Conservation (phyloP, 2,329 filamentous ascomycete genomes). For the Fusarium penzigii region DNA sequence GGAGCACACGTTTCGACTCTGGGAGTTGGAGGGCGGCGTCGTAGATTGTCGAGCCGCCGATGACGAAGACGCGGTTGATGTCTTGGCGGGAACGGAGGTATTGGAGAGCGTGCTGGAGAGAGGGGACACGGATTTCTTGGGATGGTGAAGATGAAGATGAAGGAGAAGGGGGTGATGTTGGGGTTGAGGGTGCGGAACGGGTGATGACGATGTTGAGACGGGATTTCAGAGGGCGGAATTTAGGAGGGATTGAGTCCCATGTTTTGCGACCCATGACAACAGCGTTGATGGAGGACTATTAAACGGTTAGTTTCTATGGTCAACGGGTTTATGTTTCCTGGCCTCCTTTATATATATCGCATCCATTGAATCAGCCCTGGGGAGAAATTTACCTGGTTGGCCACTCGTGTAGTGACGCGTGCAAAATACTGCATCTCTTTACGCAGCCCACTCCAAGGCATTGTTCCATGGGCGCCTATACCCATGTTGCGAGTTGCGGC, state of each 20-base stretch:
- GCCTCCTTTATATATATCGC: too few relatives aligned
- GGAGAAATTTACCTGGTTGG: slow-evolving; percentile 37
- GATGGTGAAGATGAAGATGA: slow-evolving; percentile 11
- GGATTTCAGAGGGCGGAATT: slow-evolving; percentile 76
- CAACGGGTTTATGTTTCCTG: too few relatives aligned
- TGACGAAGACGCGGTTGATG: slow-evolving; percentile 72
- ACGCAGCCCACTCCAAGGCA: slow-evolving; percentile 88
- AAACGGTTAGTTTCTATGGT: not conserved
- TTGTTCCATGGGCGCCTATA: slow-evolving; percentile 75
- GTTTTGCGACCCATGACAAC: slow-evolving; percentile 98
- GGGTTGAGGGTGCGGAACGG: slow-evolving; percentile 42
- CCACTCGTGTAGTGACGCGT: slow-evolving; percentile 75
- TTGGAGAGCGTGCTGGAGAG: slow-evolving; percentile 59
- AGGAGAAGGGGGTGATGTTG: too few relatives aligned
- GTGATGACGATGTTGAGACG: slow-evolving; percentile 83
- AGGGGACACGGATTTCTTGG: slow-evolving; percentile 55
- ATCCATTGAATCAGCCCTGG: not conserved
- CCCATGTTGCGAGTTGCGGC: slow-evolving; percentile 90
- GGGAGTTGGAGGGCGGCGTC: slow-evolving; percentile 62
- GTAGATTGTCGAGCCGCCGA: slow-evolving; percentile 90
- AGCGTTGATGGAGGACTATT: slow-evolving; percentile 57
- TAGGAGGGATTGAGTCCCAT: slow-evolving; percentile 83
- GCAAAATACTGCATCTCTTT: slow-evolving; percentile 96
- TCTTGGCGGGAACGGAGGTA: slow-evolving; percentile 43
- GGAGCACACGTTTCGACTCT: slow-evolving; percentile 62